phyloP scores from a whole-genome alignment of 1,284 basidiomycete genomes.

The Salmacisia buchloeana region DNA sequence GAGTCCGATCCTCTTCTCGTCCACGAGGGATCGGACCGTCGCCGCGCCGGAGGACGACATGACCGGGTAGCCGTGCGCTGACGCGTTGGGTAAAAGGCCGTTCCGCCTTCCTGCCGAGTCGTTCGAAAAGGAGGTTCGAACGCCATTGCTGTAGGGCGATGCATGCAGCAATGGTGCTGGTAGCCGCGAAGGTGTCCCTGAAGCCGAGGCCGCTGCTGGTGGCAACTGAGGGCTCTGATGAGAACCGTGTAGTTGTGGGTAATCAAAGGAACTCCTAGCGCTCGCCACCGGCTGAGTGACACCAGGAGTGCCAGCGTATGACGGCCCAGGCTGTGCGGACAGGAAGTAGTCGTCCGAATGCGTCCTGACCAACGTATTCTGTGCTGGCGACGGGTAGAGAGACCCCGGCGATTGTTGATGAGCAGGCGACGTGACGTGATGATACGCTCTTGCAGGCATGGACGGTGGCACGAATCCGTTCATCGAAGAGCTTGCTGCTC shows the following conservation, averaged over 20 bases:
- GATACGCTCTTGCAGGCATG: slow-evolving; percentile 36
- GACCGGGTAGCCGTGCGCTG: neutral
- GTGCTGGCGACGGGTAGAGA: neutral
- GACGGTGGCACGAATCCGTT: slow-evolving; percentile 22
- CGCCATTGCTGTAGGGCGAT: slow-evolving; percentile 1
- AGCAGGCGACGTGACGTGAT: slow-evolving; percentile 11
- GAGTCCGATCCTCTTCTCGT: slow-evolving; percentile 42
- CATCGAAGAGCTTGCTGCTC: neutral
- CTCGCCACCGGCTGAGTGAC: neutral
- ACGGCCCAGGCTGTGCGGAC: slow-evolving; percentile 9
- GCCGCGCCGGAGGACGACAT: neutral
- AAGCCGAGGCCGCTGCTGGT: slow-evolving; percentile 10
- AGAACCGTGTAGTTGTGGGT: slow-evolving; percentile 24
- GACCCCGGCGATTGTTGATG: neutral
- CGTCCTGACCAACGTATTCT: neutral
- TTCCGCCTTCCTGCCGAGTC: slow-evolving; percentile 3
- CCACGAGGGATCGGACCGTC: slow-evolving; percentile 9
- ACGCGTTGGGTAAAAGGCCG: neutral
- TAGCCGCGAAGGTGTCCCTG: slow-evolving; percentile 9
- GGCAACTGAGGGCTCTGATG: slow-evolving; percentile 7
- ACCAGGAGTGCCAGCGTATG: neutral
- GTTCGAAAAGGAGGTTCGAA: slow-evolving; percentile 2
- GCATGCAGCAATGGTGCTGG: neutral
- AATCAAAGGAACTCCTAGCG: slow-evolving; percentile 31
- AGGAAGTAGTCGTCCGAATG: slow-evolving; percentile 8